phyloP scores from a whole-genome alignment of 495 filamentous ascomycete genomes.

The Hapsidospora chrysogenum region DNA sequence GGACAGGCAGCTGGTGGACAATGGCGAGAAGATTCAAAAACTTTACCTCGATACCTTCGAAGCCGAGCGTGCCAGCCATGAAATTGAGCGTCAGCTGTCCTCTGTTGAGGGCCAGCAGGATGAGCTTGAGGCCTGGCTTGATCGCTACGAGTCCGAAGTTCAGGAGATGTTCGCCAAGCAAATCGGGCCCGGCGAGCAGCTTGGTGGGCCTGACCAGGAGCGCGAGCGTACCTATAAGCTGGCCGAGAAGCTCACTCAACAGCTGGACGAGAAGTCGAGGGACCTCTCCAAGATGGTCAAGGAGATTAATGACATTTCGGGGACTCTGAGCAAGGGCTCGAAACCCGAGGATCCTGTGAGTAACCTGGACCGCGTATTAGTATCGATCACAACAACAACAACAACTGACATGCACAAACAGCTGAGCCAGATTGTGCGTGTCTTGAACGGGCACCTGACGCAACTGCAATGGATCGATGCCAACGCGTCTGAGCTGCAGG shows the following conservation, averaged over 20 bases:
- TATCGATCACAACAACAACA: not conserved
- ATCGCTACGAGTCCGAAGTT: slow-evolving; percentile 79
- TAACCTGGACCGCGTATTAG: slow-evolving; percentile 12
- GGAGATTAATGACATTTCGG: slow-evolving; percentile 80
- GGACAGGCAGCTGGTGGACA: slow-evolving; percentile 84
- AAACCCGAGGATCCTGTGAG: slow-evolving; percentile 86
- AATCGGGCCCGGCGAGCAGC: slow-evolving; percentile 41
- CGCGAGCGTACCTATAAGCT: slow-evolving; percentile 85
- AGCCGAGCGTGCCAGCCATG: slow-evolving; percentile 74
- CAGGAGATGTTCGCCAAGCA: slow-evolving; percentile 69
- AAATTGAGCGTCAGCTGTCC: slow-evolving; percentile 78
- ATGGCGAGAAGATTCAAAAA: slow-evolving; percentile 80
- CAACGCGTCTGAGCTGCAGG: slow-evolving; percentile 60
- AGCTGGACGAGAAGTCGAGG: slow-evolving; percentile 78
- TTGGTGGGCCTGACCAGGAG: slow-evolving; percentile 82
- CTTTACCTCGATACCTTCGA: slow-evolving; percentile 77
- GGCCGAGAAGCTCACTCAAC: slow-evolving; percentile 77
- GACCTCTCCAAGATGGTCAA: slow-evolving; percentile 91
- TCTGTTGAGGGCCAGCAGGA: slow-evolving; percentile 83
- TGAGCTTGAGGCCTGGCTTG: slow-evolving; percentile 68
- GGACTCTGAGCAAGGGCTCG: slow-evolving; percentile 68
- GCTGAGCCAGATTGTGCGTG: slow-evolving; percentile 84
- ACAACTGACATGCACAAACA: slow-evolving; percentile 17
- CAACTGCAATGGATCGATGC: slow-evolving; percentile 85
- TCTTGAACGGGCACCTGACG: slow-evolving; percentile 79